Evolutionary conservation across 352 stramenopile genomes (phyloP).

Genomic region (Globisporangium echinulatum): DNA sequence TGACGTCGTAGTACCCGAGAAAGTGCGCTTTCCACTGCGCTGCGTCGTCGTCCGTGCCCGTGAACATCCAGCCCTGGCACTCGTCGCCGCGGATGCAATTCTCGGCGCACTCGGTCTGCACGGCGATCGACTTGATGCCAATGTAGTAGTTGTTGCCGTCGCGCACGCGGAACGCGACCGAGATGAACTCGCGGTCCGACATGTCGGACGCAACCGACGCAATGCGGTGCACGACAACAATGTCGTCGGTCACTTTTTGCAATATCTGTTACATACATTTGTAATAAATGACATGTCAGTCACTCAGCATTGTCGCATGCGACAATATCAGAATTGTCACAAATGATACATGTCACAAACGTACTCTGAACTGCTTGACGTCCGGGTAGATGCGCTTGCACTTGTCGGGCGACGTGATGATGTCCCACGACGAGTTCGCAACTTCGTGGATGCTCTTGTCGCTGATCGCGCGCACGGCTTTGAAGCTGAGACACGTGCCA

Average conservation of each 20-base stretch:
- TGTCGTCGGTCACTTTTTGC: conserved; percentile 81
- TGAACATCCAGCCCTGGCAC: conserved; percentile 81
- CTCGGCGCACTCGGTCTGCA: conserved; percentile 63
- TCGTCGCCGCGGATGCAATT: conserved; percentile 80
- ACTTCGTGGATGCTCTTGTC: conserved; percentile 73
- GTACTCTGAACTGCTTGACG: conserved; percentile 73
- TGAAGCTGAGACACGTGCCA: conserved; percentile 71
- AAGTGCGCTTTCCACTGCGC: conserved; percentile 74
- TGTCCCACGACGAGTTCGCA: conserved; percentile 70
- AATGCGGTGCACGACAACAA: conserved; percentile 74
- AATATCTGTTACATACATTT: conserved; percentile 29
- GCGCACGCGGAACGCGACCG: conserved; percentile 63
- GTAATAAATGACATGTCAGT: no score
- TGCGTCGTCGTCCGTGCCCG: conserved; percentile 55
- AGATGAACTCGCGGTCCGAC: conserved; percentile 75
- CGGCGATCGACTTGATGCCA: conserved; percentile 63
- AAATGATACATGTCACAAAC: conserved; percentile 8
- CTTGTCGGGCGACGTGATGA: conserved; percentile 79
- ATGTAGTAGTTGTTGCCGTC: conserved; percentile 79
- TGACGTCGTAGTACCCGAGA: conserved; percentile 77
- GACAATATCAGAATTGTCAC: background rate
- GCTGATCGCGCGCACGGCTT: conserved; percentile 48
- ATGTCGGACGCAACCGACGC: conserved; percentile 65
- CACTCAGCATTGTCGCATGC: no score
- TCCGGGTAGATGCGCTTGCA: conserved; percentile 81